Percentiles rank a stretch among this genome's conserved stretches.
Evolutionary conservation across 78 protist species (phyloP).

Genomic region (Dictyostelium firmibasis): DNA sequence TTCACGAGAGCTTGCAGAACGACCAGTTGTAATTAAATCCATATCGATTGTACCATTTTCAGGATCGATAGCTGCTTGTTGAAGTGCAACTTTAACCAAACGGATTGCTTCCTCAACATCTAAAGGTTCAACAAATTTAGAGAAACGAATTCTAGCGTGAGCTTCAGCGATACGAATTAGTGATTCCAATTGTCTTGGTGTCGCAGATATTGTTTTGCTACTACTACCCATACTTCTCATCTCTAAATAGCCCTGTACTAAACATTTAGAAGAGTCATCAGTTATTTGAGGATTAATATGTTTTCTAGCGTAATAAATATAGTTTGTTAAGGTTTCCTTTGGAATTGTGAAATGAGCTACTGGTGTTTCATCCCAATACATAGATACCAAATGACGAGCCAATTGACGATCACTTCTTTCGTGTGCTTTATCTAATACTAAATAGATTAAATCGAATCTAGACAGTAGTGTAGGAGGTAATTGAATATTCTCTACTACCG

Average conservation of each 20-base stretch:
- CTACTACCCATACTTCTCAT: slow-evolving; percentile 85
- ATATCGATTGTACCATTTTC: slow-evolving; percentile 95
- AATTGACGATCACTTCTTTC: slow-evolving; percentile 91
- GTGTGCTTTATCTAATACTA: slow-evolving; percentile 93
- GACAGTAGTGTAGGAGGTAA: slow-evolving; percentile 98
- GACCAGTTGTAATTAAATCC: slow-evolving; percentile 91
- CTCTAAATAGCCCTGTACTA: slow-evolving; percentile 87
- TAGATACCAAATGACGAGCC: slow-evolving; percentile 93
- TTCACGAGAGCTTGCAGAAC: slow-evolving; percentile 26
- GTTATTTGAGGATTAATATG: slow-evolving; percentile 87
- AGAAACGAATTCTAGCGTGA: slow-evolving; percentile 68
- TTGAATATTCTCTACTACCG: slow-evolving; percentile 98
- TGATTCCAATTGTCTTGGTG: slow-evolving; percentile 99
- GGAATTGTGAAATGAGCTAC: slow-evolving; percentile 15
- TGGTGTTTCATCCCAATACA: slow-evolving; percentile 75
- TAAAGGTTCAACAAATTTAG: slow-evolving; percentile 83
- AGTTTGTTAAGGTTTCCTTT: slow-evolving; percentile 52
- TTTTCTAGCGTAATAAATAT: slow-evolving; percentile 93
- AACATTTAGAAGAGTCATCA: slow-evolving; percentile 88
- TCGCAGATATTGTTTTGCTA: slow-evolving; percentile 93
- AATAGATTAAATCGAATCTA: slow-evolving; percentile 81
- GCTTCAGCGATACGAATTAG: slow-evolving; percentile 95
- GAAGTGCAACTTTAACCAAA: slow-evolving; percentile 90
- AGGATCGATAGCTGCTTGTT: slow-evolving; percentile 96
- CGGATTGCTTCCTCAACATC: slow-evolving; percentile 96